A percentile compares a stretch with the other conserved stretches of the same genome.
phyloP scores from a whole-genome alignment of 129 eudicot genomes.

The Saussurea involucrata region DNA sequence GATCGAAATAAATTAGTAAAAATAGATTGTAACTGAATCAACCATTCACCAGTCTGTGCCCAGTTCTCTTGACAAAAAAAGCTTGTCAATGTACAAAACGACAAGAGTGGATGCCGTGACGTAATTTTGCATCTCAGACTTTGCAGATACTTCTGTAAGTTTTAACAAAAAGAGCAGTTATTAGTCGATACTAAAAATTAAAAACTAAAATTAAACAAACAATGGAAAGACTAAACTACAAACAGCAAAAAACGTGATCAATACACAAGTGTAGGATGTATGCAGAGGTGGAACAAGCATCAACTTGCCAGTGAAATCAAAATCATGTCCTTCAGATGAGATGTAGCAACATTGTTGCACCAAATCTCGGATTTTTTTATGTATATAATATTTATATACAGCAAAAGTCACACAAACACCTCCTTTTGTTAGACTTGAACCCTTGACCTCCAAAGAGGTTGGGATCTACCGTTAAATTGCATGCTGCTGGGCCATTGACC shows the following conservation, averaged over 20 bases:
- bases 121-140: slow-evolving; percentile 75
- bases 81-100: slow-evolving; percentile 67
- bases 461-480: too few relatives aligned
- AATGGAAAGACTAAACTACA: not conserved
- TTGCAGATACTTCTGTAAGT: slow-evolving; percentile 68
- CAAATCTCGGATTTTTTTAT: too few relatives aligned
- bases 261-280: too few relatives aligned
- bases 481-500: too few relatives aligned
- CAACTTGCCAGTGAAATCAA: too few relatives aligned
- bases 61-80: slow-evolving; percentile 64
- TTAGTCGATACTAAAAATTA: not conserved
- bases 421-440: too few relatives aligned
- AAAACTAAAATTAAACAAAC: slow-evolving; percentile 3
- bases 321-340: too few relatives aligned
- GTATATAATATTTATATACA: too few relatives aligned
- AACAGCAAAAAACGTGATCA: not conserved
- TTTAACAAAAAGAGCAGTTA: slow-evolving; percentile 9
- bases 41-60: slow-evolving; percentile 84
- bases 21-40: not conserved
- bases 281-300: too few relatives aligned
- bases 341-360: too few relatives aligned
- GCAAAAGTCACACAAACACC: too few relatives aligned
- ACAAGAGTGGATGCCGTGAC: slow-evolving; percentile 55
- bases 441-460: too few relatives aligned
- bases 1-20: not conserved